Evolutionary conservation across 176 grass and related monocot genomes (phyloP), one percentile per base, ranked within the genome.

Genomic region (Chrysopogon serrulatus): DNA sequence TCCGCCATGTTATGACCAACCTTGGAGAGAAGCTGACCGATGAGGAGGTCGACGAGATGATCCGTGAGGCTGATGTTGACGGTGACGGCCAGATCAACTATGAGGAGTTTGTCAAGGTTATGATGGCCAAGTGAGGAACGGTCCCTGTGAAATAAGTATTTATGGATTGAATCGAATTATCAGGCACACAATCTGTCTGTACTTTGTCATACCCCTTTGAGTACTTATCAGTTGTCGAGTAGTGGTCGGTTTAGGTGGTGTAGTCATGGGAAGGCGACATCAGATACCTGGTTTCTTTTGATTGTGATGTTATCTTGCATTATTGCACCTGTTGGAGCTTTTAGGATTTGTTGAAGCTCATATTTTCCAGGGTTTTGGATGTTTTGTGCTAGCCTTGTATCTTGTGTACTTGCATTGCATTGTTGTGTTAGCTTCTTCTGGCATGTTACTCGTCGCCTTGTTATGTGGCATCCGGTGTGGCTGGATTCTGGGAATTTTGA

Each of bases 1-100:
- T 93, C 42, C 91, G 91, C 87, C 91, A 93, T 15, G 91, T 93
- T 59, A 93, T 93, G 91, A 93, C 87, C 84, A 93, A 93, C 87
- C 91, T 93, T 0, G 91, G 91, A 5, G 91, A 93, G 87, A 93
- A 93, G 77, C 81, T 93, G 5, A 93, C 91, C 0, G 91, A 93
- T 0, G 91, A 93, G 84, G 91, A 93, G 61, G 91, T 93, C 0
- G 91, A 90, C 0, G 91, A 93, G 77, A 93, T 93, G 91, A 93
- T 93, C 81, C 91, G 91, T 0, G 91, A 93, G 85, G 91, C 91
- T 1, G 91, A 93, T 5, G 91, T 93, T 0, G 91, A 93, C 0
- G 91, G 91, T 0, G 91, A 93, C 12, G 91, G 91, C 77, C 91
- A 93, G 91, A 93, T 93, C 81, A 93, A 93, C 84, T 93, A 93